These are phyloP conservation scores for Yamadazyma philogaea DNA, from an alignment of 805 yeast genomes.

Conservation along the genomic window DNA sequence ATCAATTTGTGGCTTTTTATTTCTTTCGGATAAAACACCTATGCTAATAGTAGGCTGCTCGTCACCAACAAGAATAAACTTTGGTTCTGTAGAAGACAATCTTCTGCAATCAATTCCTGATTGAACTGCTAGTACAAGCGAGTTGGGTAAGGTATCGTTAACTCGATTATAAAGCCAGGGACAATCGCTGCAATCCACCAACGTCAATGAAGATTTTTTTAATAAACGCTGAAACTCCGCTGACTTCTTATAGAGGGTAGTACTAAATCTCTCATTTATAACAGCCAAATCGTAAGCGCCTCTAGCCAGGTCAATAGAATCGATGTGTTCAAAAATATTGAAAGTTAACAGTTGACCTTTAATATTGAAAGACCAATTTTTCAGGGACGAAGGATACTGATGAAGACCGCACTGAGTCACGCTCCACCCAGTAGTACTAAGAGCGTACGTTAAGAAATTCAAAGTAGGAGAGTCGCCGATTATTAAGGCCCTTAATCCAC, in stretches of 20 bases:
- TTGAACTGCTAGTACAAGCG: slow-evolving; percentile 13
- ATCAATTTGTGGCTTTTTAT: slow-evolving; percentile 1
- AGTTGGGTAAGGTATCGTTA: slow-evolving; percentile 7
- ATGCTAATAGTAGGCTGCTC: slow-evolving; percentile 1
- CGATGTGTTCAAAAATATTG: not conserved
- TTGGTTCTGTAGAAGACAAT: slow-evolving; percentile 6
- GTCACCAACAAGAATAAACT: slow-evolving; percentile 11
- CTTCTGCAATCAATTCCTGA: slow-evolving; percentile 17
- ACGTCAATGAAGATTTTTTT: slow-evolving; percentile 7
- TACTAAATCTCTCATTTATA: slow-evolving; percentile 8
- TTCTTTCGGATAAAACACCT: slow-evolving; percentile 7
- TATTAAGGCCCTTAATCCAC: slow-evolving; percentile 9
- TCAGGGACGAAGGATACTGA: not conserved
- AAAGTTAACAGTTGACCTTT: not conserved
- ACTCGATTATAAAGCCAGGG: slow-evolving; percentile 16
- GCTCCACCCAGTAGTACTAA: slow-evolving; percentile 14
- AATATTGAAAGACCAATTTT: slow-evolving; percentile 1
- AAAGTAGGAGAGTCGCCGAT: slow-evolving; percentile 20
- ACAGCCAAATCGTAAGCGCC: slow-evolving; percentile 13
- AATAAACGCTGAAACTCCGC: slow-evolving; percentile 7
- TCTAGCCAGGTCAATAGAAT: slow-evolving; percentile 1
- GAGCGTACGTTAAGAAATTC: slow-evolving; percentile 14
- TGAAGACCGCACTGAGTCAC: slow-evolving; percentile 9
- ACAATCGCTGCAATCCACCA: slow-evolving; percentile 16
- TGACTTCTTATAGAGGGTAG: not conserved